These are phyloP conservation scores for Plasmodium knowlesi DNA, from an alignment of 169 alveolate species.

Conservation along the genomic window DNA sequence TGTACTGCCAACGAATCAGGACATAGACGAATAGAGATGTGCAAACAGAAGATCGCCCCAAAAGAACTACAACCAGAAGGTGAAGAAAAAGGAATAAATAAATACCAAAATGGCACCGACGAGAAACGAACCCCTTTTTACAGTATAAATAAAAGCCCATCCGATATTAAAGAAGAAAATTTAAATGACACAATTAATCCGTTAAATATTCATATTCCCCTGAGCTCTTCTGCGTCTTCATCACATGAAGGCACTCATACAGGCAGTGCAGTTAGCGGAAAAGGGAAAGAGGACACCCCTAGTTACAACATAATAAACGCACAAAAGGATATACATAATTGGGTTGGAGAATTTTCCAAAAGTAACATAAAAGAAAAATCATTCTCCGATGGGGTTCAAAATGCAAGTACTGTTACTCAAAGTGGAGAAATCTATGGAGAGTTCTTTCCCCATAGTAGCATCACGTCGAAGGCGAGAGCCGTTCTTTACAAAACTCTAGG, in stretches of 20 bases:
- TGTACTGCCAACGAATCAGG: not conserved
- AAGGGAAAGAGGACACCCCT: not conserved
- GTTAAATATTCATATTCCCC: slow-evolving; percentile 5
- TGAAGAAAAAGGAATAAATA: not conserved
- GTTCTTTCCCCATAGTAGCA: not conserved
- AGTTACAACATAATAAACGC: not conserved
- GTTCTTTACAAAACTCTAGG: slow-evolving; percentile 35
- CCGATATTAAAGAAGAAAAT: not conserved
- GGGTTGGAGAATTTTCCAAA: not conserved
- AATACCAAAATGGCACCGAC: not conserved
- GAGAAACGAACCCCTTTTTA: not conserved
- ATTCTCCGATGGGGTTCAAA: not conserved
- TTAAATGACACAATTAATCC: slow-evolving; percentile 9
- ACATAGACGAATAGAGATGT: not conserved
- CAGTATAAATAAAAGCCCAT: not conserved
- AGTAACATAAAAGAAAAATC: not conserved
- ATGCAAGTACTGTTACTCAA: not conserved
- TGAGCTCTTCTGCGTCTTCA: not conserved
- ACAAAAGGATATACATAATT: not conserved
- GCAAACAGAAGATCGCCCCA: not conserved
- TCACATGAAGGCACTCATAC: not conserved
- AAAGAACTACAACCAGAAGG: not conserved
- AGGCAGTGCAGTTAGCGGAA: not conserved
- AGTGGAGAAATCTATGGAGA: not conserved
- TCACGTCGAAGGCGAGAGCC: slow-evolving; percentile 7